Base-by-base conservation (phyloP, 108 stramenopile species). In the Chaetoceros tenuissimus region DNA sequence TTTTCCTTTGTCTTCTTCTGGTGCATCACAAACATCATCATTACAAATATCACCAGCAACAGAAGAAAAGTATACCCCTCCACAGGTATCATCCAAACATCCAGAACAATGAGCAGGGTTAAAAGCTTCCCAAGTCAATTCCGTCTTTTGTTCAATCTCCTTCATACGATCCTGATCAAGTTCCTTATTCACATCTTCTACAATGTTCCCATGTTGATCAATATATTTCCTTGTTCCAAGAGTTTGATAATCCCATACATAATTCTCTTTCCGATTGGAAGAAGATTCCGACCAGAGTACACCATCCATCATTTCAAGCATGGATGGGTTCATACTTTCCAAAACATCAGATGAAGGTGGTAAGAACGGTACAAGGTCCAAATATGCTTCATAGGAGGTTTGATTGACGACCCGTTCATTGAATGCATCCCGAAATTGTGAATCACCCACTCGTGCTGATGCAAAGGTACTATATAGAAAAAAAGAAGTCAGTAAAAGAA, bases 291-390 rank as follows among this genome's bases (percentile, higher is more conserved):
- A 24, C 1, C 25, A 50, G 2, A 24, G 2, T 26, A 49, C 25
- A 19, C 25, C n/a, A 20, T 28, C 49, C 21, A 17, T 29, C 17
- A 34, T 18, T 2, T n/a, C 28, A 51, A 24, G 21, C 55, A 48
- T 47, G 21, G 22, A 40, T 10, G 31, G 22, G 3, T 43, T 3
- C 63, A 64, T 46, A 28, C 31, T 55, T 5, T 64, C 55, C 54
- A 57, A 46, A 10, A 25, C 55, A 18, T 0, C 31, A 7, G 53
- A 22, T 8, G 19, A 22, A 8, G 65, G 65, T 30, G 65, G 65
- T 19, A 66, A 30, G 34, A 66, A 66, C 2, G 65, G 65, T 19
- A 66, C 56, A 2, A 66, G 27, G 20, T 66, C 65, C 26, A 66
- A 44, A 28, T 66, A 43, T 48, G 49, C 56, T 27, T 66, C 65